Conservation (phyloP, 2,329 filamentous ascomycete genomes). For the Colletotrichum sp. region DNA sequence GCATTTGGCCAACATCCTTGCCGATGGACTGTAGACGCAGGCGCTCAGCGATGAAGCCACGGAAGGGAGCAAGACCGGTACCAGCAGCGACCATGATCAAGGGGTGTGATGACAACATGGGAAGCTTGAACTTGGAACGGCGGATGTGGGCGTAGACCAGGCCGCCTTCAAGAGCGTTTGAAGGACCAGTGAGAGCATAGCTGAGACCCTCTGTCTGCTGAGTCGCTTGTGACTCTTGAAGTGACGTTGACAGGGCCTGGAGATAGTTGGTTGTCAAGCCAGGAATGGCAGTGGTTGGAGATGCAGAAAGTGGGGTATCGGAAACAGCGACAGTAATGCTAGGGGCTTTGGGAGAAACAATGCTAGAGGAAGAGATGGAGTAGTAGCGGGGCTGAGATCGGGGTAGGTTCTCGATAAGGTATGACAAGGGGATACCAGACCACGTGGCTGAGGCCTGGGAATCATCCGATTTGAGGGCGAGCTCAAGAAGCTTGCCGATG, state of each 20-base stretch:
- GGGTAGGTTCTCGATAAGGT: slow-evolving; percentile 60
- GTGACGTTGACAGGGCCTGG: slow-evolving; percentile 3
- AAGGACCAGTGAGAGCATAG: slow-evolving; percentile 3
- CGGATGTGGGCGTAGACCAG: slow-evolving; percentile 36
- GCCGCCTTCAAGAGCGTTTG: slow-evolving; percentile 23
- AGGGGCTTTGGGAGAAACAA: slow-evolving; percentile 22
- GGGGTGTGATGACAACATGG: slow-evolving; percentile 40
- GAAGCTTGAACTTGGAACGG: slow-evolving; percentile 45
- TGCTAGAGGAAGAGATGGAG: slow-evolving; percentile 63
- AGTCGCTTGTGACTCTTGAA: background rate
- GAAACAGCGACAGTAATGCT: slow-evolving; percentile 8
- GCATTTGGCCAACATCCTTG: slow-evolving; percentile 34
- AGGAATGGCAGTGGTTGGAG: slow-evolving; percentile 27
- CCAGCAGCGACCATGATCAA: slow-evolving; percentile 57
- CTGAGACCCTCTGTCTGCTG: background rate
- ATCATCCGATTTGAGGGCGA: slow-evolving; percentile 15
- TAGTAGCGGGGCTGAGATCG: slow-evolving; percentile 65
- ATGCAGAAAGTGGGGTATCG: slow-evolving; percentile 26
- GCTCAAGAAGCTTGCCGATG: slow-evolving; percentile 26
- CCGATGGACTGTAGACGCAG: slow-evolving; percentile 43
- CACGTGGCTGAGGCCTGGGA: slow-evolving; percentile 15
- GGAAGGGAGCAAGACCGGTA: slow-evolving; percentile 52
- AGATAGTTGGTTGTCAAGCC: slow-evolving; percentile 32
- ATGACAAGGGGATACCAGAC: slow-evolving; percentile 42
- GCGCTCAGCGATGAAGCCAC: slow-evolving; percentile 38